Evolutionary conservation across 768 basidiomycete species (phyloP).

Genomic region (Trichaptum fuscoviolaceum): DNA sequence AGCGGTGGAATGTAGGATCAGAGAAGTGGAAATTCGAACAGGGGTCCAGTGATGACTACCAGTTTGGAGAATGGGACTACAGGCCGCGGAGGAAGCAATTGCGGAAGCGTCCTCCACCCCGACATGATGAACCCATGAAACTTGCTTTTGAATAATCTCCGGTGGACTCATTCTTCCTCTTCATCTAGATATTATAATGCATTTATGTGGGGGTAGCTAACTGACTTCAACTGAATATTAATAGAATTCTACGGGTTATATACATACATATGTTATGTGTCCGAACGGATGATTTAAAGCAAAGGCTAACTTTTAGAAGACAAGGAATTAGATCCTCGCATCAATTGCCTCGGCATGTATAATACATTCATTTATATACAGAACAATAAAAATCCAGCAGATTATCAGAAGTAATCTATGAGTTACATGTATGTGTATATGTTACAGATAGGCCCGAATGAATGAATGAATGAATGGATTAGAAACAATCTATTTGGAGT

Average conservation of each 20-base stretch:
- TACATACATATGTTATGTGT: too few relatives aligned
- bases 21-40: constrained; percentile 4
- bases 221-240: background rate
- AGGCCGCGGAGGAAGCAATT: background rate
- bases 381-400: too few relatives aligned
- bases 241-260: too few relatives aligned
- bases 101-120: background rate
- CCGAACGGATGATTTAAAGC: too few relatives aligned
- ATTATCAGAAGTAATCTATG: background rate
- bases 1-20: background rate
- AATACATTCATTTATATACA: too few relatives aligned
- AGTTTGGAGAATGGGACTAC: constrained; percentile 7
- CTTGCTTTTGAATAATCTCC: background rate
- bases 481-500: background rate
- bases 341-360: too few relatives aligned
- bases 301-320: too few relatives aligned
- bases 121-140: background rate
- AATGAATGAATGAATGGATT: background rate
- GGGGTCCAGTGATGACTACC: constrained; percentile 1
- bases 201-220: background rate
- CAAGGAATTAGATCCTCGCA: too few relatives aligned
- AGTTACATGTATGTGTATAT: background rate
- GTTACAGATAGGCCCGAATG: background rate
- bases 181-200: background rate
- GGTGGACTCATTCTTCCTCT: background rate